Conservation (phyloP, 2,329 filamentous ascomycete genomes). For the Ploettnerulaceae sp. region DNA sequence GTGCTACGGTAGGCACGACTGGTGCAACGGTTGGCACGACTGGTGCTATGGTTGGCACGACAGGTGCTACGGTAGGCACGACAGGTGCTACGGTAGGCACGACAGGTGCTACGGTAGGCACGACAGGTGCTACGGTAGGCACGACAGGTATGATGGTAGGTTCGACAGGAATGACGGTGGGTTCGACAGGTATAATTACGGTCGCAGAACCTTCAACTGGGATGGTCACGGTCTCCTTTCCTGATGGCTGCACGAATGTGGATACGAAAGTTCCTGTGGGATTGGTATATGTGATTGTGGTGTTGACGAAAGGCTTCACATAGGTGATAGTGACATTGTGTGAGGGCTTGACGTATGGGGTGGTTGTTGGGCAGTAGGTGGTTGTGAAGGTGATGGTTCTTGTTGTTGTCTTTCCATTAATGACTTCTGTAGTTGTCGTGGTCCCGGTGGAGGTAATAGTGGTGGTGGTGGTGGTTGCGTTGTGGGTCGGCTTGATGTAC, state of each 20-base stretch:
- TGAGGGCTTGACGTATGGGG: no score
- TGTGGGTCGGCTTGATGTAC: constrained; percentile 9
- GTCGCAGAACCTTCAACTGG: neutral
- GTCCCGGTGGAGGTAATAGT: constrained; percentile 23
- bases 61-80: neutral
- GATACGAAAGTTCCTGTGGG: constrained; percentile 12
- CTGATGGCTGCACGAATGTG: constrained; percentile 2
- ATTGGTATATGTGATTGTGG: constrained; percentile 5
- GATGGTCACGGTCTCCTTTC: neutral
- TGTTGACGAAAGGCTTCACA: neutral
- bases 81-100: constrained; percentile 8
- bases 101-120: constrained; percentile 1
- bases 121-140: neutral
- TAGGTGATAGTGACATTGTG: neutral
- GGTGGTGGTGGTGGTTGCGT: constrained; percentile 16
- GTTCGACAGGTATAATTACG: neutral
- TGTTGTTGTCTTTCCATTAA: constrained; percentile 16
- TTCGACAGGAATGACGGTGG: neutral
- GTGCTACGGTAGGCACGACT: neutral
- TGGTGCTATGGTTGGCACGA: neutral
- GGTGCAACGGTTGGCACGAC: constrained; percentile 6
- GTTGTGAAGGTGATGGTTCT: constrained; percentile 16
- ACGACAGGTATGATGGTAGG: neutral
- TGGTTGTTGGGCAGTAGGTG: constrained; percentile 12
- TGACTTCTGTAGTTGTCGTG: constrained; percentile 18